A percentile compares a stretch with the other conserved stretches of the same genome.
phyloP scores from a whole-genome alignment of 768 basidiomycete genomes.

The Tulasnella sp. region DNA sequence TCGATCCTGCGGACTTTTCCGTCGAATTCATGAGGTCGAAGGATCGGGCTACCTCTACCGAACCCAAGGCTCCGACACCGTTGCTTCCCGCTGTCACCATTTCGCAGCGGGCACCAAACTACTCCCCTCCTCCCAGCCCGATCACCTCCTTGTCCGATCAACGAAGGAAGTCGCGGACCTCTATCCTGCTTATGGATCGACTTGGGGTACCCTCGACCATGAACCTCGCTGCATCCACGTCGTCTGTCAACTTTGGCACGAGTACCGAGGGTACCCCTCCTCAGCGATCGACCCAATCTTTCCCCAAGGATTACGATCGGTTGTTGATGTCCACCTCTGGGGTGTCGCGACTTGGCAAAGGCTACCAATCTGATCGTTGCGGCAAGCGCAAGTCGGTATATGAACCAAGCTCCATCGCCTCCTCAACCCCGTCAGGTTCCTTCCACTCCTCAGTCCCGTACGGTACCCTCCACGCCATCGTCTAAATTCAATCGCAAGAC shows the following conservation, averaged over 20 bases:
- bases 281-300: neutral
- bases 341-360: constrained; percentile 70
- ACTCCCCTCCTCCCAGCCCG: neutral
- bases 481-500: neutral
- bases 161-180: constrained; percentile 27
- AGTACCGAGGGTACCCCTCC: neutral
- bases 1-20: constrained; percentile 64
- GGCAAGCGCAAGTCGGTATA: neutral
- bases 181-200: neutral
- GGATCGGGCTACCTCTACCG: constrained; percentile 36
- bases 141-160: neutral
- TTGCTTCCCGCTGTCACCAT: constrained; percentile 58
- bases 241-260: neutral
- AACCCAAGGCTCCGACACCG: constrained; percentile 44
- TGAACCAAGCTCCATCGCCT: neutral
- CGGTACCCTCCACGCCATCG: neutral
- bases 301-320: constrained; percentile 48
- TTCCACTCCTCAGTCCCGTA: neutral
- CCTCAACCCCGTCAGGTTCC: neutral
- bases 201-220: neutral
- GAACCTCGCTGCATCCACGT: neutral
- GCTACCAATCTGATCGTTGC: constrained; percentile 53
- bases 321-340: constrained; percentile 76
- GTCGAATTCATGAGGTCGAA: constrained; percentile 39
- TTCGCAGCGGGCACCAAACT: constrained; percentile 27